Evolutionary conservation across 768 basidiomycete species (phyloP).

Genomic region (Lactarius indigo): DNA sequence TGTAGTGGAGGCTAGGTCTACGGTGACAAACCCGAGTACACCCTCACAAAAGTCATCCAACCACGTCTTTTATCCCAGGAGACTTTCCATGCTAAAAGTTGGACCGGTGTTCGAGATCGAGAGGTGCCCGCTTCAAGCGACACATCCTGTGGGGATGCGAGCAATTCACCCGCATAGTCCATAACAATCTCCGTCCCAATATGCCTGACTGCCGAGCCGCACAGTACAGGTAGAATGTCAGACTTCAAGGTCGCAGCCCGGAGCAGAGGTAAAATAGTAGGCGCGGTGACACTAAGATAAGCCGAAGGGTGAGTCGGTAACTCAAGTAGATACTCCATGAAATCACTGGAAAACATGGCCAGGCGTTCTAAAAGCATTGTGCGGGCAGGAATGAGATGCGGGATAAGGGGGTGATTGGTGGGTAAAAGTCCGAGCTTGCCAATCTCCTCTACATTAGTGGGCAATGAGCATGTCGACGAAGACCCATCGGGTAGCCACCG

Average conservation of each 20-base stretch:
- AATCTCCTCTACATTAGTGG: conserved; percentile 46
- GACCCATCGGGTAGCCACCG: conserved; percentile 59
- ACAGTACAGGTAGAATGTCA: conserved; percentile 72
- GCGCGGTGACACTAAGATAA: conserved; percentile 57
- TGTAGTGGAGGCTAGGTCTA: background rate
- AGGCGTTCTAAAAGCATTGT: conserved; percentile 71
- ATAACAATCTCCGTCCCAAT: conserved; percentile 78
- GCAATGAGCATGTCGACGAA: conserved; percentile 43
- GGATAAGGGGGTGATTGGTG: conserved; percentile 60
- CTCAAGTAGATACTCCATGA: conserved; percentile 69
- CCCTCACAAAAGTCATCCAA: conserved; percentile 91
- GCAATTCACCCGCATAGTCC: conserved; percentile 76
- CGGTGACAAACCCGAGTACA: conserved; percentile 69
- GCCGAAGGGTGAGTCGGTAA: conserved; percentile 54
- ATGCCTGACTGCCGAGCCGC: conserved; percentile 77
- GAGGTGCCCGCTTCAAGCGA: conserved; percentile 41
- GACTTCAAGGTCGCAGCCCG: conserved; percentile 63
- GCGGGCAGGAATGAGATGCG: conserved; percentile 64
- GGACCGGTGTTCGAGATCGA: conserved; percentile 50
- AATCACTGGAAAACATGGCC: conserved; percentile 73
- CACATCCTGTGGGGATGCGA: conserved; percentile 75
- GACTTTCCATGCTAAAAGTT: conserved; percentile 84
- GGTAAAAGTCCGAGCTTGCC: conserved; percentile 45
- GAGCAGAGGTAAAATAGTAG: conserved; percentile 57
- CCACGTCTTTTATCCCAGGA: conserved; percentile 77